Conservation (phyloP, 2,329 filamentous ascomycete species). For the Fusarium dlaminii region DNA sequence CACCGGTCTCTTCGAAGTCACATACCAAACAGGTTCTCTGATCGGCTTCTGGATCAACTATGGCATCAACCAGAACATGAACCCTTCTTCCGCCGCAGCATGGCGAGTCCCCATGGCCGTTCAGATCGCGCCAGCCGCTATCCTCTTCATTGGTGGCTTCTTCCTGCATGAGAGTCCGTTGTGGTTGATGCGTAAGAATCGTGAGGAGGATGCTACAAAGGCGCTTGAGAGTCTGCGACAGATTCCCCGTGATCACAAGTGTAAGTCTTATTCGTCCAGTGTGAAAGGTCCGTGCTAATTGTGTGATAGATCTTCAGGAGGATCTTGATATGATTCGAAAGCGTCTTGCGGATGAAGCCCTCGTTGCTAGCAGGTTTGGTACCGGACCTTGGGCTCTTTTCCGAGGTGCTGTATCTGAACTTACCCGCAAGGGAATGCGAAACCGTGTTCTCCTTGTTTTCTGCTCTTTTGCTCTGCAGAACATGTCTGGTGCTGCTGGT, state of each 20-base stretch:
- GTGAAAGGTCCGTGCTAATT: neutral
- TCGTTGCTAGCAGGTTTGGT: slow-evolving; percentile 47
- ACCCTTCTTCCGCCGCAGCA: slow-evolving; percentile 44
- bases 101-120: slow-evolving; percentile 62
- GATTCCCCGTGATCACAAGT: slow-evolving; percentile 52
- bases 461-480: slow-evolving; percentile 51
- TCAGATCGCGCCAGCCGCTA: slow-evolving; percentile 56
- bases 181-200: slow-evolving; percentile 49
- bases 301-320: slow-evolving; percentile 52
- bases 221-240: slow-evolving; percentile 53
- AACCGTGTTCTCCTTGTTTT: slow-evolving; percentile 52
- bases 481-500: slow-evolving; percentile 53
- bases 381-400: slow-evolving; percentile 47
- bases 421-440: slow-evolving; percentile 52
- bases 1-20: slow-evolving; percentile 62
- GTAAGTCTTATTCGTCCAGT: slow-evolving; percentile 6
- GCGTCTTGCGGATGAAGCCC: slow-evolving; percentile 48
- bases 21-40: slow-evolving; percentile 62
- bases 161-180: slow-evolving; percentile 56
- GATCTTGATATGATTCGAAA: slow-evolving; percentile 58
- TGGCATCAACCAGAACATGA: slow-evolving; percentile 54
- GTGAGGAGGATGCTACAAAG: slow-evolving; percentile 46
- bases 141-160: slow-evolving; percentile 56
- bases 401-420: slow-evolving; percentile 47
- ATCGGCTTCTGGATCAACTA: slow-evolving; percentile 64